A percentile compares a stretch with the other conserved stretches of the same genome.
Conservation (phyloP, 371 early-diverging fungal genomes). For the Neoconidiobolus thromboides region DNA sequence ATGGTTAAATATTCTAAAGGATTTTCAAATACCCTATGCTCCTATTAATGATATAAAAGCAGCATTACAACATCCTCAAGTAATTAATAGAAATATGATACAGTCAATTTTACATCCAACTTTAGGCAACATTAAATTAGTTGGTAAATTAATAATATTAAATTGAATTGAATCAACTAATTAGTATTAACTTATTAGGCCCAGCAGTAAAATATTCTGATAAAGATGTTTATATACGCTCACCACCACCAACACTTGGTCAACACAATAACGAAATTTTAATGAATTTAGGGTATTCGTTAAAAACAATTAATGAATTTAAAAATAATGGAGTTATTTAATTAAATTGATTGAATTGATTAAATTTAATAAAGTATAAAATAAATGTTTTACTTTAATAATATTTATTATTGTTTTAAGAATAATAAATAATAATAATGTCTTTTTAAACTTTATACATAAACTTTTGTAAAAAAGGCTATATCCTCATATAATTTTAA, state of each 20-base stretch:
- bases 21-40: conserved; percentile 55
- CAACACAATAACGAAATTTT: conserved; percentile 68
- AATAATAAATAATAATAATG: too few relatives aligned
- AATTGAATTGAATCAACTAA: neutral
- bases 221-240: conserved; percentile 35
- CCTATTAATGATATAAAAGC: conserved; percentile 70
- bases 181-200: conserved; percentile 12
- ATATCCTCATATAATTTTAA: too few relatives aligned
- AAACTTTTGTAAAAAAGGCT: too few relatives aligned
- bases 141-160: conserved; percentile 15
- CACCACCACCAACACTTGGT: conserved; percentile 73
- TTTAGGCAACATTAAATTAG: conserved; percentile 56
- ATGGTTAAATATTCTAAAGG: conserved; percentile 44
- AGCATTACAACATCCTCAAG: conserved; percentile 78
- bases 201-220: conserved; percentile 64
- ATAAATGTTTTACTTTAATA: too few relatives aligned
- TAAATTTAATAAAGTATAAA: too few relatives aligned
- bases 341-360: too few relatives aligned
- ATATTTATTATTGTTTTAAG: too few relatives aligned
- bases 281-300: neutral
- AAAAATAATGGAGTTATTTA: too few relatives aligned
- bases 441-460: too few relatives aligned
- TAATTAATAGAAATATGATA: conserved; percentile 52
- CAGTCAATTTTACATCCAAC: conserved; percentile 61
- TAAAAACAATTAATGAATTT: too few relatives aligned